A percentile compares a stretch with the other conserved stretches of the same genome.
These are phyloP conservation scores for Fusarium sp. DNA, from an alignment of 2,329 filamentous ascomycete species.

Conservation along the genomic window DNA sequence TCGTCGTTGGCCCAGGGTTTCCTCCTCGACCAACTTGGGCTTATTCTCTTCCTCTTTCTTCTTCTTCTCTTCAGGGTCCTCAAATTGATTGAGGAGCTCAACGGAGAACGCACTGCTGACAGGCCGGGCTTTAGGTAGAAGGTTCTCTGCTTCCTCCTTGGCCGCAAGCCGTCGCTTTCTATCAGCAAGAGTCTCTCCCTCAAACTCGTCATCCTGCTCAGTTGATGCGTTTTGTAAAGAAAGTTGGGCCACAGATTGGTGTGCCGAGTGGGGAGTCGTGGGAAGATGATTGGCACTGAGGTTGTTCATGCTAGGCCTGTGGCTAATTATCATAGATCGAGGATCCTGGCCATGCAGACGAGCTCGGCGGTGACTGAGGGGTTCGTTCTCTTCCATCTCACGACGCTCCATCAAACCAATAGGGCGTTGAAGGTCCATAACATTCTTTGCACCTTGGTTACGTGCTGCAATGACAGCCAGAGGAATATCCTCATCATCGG, in stretches of 20 bases:
- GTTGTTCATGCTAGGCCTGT: constrained; percentile 56
- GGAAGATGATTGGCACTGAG: constrained; percentile 43
- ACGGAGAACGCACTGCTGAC: constrained; percentile 73
- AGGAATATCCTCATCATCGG: constrained; percentile 85
- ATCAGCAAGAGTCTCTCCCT: constrained; percentile 72
- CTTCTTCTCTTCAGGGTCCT: constrained; percentile 56
- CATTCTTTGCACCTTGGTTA: constrained; percentile 60
- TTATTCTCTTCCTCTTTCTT: constrained; percentile 51
- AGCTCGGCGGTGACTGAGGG: constrained; percentile 79
- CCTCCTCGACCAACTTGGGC: constrained; percentile 62
- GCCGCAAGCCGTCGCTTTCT: constrained; percentile 72
- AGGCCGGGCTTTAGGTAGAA: constrained; percentile 63
- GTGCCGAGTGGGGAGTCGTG: constrained; percentile 35
- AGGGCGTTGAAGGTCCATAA: constrained; percentile 69
- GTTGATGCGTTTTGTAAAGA: constrained; percentile 37
- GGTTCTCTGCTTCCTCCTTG: constrained; percentile 57
- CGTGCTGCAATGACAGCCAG: constrained; percentile 79
- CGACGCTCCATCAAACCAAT: constrained; percentile 81
- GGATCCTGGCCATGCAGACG: constrained; percentile 73
- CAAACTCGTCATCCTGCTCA: constrained; percentile 64
- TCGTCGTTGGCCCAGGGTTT: constrained; percentile 81
- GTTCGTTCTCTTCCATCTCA: constrained; percentile 91
- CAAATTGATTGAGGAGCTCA: constrained; percentile 74
- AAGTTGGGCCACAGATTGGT: constrained; percentile 23
- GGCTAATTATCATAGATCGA: constrained; percentile 48